Evolutionary conservation across 2,329 filamentous ascomycete genomes (phyloP).

Genomic region (Stylonectria norvegica): DNA sequence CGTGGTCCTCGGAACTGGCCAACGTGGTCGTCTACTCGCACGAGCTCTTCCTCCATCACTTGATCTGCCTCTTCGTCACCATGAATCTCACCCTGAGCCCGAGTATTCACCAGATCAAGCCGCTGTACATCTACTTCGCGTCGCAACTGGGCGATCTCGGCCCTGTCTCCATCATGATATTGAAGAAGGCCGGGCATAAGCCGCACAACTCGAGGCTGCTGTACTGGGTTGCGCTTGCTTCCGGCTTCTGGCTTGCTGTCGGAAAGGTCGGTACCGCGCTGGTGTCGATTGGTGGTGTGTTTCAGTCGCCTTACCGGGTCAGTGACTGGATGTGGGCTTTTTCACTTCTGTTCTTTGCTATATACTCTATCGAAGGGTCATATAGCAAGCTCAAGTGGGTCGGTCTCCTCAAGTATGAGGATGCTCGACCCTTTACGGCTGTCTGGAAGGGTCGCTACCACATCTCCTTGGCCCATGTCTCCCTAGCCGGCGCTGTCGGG

Average conservation of each 20-base stretch:
- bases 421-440: slow-evolving; percentile 7
- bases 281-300: slow-evolving; percentile 15
- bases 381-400: slow-evolving; percentile 19
- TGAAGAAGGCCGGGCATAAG: slow-evolving; percentile 16
- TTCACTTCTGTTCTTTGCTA: slow-evolving; percentile 19
- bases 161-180: slow-evolving; percentile 14
- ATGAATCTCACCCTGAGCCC: slow-evolving; percentile 21
- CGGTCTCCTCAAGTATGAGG: slow-evolving; percentile 10
- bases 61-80: slow-evolving; percentile 21
- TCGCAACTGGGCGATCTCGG: slow-evolving; percentile 25
- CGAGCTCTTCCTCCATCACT: slow-evolving; percentile 25
- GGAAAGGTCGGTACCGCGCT: slow-evolving; percentile 15
- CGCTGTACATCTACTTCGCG: slow-evolving; percentile 24
- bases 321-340: slow-evolving; percentile 22
- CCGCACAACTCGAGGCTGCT: slow-evolving; percentile 15
- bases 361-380: slow-evolving; percentile 15
- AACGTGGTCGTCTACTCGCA: slow-evolving; percentile 11
- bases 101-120: slow-evolving; percentile 23
- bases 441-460: slow-evolving; percentile 6
- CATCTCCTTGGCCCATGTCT: slow-evolving; percentile 17
- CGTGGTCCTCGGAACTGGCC: slow-evolving; percentile 23
- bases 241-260: slow-evolving; percentile 11
- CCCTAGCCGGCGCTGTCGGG: slow-evolving; percentile 15
- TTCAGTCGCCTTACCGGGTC: slow-evolving; percentile 18
- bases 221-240: slow-evolving; percentile 11